Evolutionary conservation across 441 rosid species (phyloP), one percentile per base, ranked within the genome.

Genomic region (Francoa sonchifolia): DNA sequence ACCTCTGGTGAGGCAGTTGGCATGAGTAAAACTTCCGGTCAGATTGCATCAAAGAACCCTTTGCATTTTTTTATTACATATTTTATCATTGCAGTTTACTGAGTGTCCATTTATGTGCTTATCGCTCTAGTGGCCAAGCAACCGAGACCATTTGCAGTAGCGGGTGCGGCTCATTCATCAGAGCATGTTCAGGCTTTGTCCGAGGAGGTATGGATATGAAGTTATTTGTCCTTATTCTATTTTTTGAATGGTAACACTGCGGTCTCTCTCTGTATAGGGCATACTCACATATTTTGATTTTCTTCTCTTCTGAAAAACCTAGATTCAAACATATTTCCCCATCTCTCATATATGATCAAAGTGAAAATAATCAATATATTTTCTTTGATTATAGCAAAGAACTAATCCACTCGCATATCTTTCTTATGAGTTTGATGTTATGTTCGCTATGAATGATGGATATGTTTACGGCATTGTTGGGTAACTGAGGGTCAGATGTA

Each of bases 141-240:
- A 60, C 71, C 54, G 21, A 78, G 50, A 60, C 52, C 52, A 25
- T 47, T 39, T 57, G 54, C 45, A 31, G 45, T 33, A 23, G 65
- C 62, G 39, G 53, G 67, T 19, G 69, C 64, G 25, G 62, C 62
- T 55, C 47, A 71, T 57, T 64, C 76, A 47, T 57, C 68, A 8
- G 62, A 36, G 2, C 85, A 86, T 39, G 48, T 78, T 53, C 77
- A 73, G 44, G 74, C 82, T 36, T 54, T 90, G 57, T 71, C 76
- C 6, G 72, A 74, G 65, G 95, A 82, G 94, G 99, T 86, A 72
- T 33, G 17, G 15, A 6, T 34, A 34, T 50, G 46, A 47, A 19
- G 5, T 52, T 40, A 54, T 22, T 39, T 34, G 19, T 15, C 21
- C 26, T 31, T 19, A 21, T 54, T 29, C 14, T 42, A 41, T 52